Percentiles rank a stretch among this genome's conserved stretches.
Evolutionary conservation across 2,329 filamentous ascomycete species (phyloP).

Genomic region (Colletotrichum incanum): DNA sequence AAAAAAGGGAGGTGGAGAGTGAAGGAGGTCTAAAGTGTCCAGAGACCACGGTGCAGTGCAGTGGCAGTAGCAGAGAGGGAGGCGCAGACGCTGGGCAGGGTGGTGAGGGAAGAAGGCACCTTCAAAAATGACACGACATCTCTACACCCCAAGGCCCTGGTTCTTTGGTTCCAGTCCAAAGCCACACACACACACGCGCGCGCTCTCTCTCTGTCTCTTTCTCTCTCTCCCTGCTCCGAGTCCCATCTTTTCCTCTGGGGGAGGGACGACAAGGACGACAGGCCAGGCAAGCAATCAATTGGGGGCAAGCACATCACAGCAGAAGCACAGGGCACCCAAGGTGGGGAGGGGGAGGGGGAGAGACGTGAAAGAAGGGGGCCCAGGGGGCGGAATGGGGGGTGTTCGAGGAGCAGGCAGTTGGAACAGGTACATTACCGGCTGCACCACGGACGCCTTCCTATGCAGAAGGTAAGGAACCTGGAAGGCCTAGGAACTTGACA

Average conservation of each 20-base stretch:
- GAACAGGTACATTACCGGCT: slow-evolving; percentile 32
- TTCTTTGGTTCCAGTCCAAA: neutral
- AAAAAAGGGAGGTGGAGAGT: slow-evolving; percentile 12
- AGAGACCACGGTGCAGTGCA: neutral
- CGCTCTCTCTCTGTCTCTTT: no score
- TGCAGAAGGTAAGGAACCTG: neutral
- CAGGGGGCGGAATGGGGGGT: slow-evolving; percentile 4
- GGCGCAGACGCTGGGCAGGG: slow-evolving; percentile 16
- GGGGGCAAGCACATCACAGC: slow-evolving; percentile 17
- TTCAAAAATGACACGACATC: slow-evolving; percentile 40
- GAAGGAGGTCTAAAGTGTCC: slow-evolving; percentile 4
- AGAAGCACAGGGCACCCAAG: slow-evolving; percentile 28
- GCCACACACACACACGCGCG: neutral
- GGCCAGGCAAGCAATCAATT: slow-evolving; percentile 30
- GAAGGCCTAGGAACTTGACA: neutral
- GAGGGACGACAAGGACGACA: neutral
- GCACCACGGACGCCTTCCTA: neutral
- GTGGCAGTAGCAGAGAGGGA: neutral
- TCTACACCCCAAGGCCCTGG: slow-evolving; percentile 4
- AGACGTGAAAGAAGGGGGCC: neutral
- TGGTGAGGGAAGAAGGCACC: slow-evolving; percentile 14
- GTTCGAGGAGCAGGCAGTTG: neutral
- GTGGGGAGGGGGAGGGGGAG: neutral
- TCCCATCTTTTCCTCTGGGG: neutral
- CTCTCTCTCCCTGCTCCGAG: no score